Conservation (phyloP, 306 rosid genomes). For the Sesbania bispinosa region DNA sequence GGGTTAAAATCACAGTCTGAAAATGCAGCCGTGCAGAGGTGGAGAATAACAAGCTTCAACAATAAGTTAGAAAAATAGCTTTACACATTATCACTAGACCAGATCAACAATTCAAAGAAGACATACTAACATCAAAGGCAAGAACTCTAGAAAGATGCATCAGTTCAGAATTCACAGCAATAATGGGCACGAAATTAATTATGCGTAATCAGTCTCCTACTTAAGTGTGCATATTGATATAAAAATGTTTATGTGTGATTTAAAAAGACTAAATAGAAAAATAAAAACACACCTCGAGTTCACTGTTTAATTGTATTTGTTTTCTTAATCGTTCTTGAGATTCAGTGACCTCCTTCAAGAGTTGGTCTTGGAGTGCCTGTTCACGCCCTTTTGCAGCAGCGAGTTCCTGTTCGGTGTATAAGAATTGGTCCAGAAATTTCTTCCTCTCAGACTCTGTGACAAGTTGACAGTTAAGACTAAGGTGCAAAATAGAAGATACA, state of each 20-base stretch:
- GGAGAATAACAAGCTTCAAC: constrained; percentile 1
- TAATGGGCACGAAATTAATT: neutral
- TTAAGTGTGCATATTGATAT: neutral
- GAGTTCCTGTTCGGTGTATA: constrained; percentile 70
- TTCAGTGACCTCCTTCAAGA: constrained; percentile 60
- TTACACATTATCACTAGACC: neutral
- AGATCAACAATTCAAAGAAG: constrained; percentile 10
- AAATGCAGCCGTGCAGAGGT: neutral
- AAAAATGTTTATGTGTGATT: neutral
- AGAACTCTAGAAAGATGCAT: neutral
- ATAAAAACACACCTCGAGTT: constrained; percentile 54
- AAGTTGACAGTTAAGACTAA: constrained; percentile 10
- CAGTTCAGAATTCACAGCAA: neutral
- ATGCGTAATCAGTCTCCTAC: neutral
- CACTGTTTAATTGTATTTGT: constrained; percentile 50
- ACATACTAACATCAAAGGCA: neutral
- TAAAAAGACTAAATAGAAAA: neutral
- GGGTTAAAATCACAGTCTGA: neutral
- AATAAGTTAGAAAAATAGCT: neutral
- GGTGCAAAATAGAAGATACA: neutral
- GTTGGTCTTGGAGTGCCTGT: constrained; percentile 69
- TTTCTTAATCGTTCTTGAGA: constrained; percentile 65
- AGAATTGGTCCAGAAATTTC: constrained; percentile 58
- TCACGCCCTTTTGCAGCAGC: constrained; percentile 88
- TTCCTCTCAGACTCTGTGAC: constrained; percentile 69